Conservation (phyloP, 208 protist genomes). For the Naegleria fowleri region DNA sequence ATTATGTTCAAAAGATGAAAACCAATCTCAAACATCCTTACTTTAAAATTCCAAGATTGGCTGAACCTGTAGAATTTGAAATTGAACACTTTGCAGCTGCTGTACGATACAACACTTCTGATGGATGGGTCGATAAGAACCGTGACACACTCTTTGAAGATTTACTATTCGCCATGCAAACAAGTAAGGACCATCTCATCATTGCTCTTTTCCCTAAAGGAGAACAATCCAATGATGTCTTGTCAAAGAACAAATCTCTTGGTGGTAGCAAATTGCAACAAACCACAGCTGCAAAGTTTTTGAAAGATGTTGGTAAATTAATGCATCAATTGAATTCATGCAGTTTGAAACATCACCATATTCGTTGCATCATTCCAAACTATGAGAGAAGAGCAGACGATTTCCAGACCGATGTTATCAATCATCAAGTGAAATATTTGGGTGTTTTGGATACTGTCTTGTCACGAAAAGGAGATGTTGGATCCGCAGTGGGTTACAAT, state of each 20-base stretch:
- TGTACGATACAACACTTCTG: slow-evolving; percentile 70
- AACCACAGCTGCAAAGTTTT: slow-evolving; percentile 29
- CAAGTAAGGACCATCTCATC: slow-evolving; percentile 6
- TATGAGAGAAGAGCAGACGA: neutral
- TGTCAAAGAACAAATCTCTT: neutral
- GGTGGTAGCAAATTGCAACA: neutral
- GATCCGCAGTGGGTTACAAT: neutral
- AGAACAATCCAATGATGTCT: slow-evolving; percentile 29
- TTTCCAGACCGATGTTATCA: neutral
- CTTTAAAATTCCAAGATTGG: slow-evolving; percentile 57
- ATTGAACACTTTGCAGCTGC: slow-evolving; percentile 75
- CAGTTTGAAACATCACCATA: neutral
- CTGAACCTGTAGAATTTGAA: slow-evolving; percentile 34
- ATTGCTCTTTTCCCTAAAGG: slow-evolving; percentile 37
- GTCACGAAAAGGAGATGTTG: neutral
- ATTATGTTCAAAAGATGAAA: slow-evolving; percentile 60
- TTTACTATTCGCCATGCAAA: slow-evolving; percentile 41
- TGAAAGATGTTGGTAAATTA: neutral
- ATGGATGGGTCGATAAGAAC: slow-evolving; percentile 83
- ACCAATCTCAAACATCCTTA: slow-evolving; percentile 57
- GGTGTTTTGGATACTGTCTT: neutral
- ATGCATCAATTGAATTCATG: slow-evolving; percentile 19
- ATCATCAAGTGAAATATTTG: slow-evolving; percentile 17
- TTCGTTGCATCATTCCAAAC: slow-evolving; percentile 13
- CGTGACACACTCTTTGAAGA: slow-evolving; percentile 62